These are phyloP conservation scores for Candida khao-thaluensis DNA, from an alignment of 805 yeast genomes.

Conservation along the genomic window DNA sequence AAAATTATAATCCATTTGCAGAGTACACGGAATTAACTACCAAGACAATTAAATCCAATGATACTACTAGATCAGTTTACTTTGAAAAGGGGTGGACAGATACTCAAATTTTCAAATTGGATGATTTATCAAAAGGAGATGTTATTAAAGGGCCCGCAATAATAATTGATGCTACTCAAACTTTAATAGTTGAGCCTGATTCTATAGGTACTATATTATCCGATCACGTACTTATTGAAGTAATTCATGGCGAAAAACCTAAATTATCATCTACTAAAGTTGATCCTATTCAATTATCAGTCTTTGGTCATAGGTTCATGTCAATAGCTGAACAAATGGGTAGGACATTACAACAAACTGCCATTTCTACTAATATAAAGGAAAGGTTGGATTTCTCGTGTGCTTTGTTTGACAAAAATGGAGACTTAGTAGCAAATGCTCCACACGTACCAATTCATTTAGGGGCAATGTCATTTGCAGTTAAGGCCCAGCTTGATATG, in stretches of 20 bases:
- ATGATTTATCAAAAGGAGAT: slow-evolving; percentile 22
- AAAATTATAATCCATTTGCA: slow-evolving; percentile 53
- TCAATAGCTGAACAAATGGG: slow-evolving; percentile 46
- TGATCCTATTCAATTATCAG: slow-evolving; percentile 40
- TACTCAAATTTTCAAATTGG: slow-evolving; percentile 23
- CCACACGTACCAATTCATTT: slow-evolving; percentile 47
- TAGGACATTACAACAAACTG: slow-evolving; percentile 42
- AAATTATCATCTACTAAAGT: slow-evolving; percentile 26
- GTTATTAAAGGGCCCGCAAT: slow-evolving; percentile 30
- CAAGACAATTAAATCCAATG: not conserved
- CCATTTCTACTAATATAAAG: slow-evolving; percentile 46
- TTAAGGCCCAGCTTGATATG: slow-evolving; percentile 37
- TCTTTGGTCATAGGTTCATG: slow-evolving; percentile 43
- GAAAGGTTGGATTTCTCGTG: slow-evolving; percentile 47
- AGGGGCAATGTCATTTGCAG: slow-evolving; percentile 50
- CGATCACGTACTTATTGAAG: slow-evolving; percentile 31
- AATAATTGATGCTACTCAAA: slow-evolving; percentile 36
- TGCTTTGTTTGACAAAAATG: slow-evolving; percentile 42
- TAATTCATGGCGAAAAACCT: slow-evolving; percentile 23
- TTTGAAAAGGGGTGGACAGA: slow-evolving; percentile 34
- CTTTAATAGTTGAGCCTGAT: slow-evolving; percentile 32
- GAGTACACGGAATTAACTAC: slow-evolving; percentile 21
- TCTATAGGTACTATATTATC: slow-evolving; percentile 29
- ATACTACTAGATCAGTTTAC: slow-evolving; percentile 18
- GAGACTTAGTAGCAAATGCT: slow-evolving; percentile 47